Conservation (phyloP, 495 filamentous ascomycete genomes). For the Aspergillus heteromorphus region DNA sequence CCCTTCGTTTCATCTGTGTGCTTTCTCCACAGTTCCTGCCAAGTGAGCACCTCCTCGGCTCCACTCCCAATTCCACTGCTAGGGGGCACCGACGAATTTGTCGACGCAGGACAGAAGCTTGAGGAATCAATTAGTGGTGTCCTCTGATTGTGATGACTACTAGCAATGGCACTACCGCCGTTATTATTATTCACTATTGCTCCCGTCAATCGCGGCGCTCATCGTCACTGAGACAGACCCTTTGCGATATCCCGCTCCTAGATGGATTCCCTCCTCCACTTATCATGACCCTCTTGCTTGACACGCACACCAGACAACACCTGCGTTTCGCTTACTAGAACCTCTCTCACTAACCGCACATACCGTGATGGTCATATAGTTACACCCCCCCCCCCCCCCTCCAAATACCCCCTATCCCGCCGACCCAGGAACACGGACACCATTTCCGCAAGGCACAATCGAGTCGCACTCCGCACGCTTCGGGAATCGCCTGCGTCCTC, state of each 20-base stretch:
- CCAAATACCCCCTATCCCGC: conserved; percentile 7
- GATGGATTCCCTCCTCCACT: background rate
- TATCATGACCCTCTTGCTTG: conserved; percentile 1
- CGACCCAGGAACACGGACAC: conserved; percentile 2
- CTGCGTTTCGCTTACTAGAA: background rate
- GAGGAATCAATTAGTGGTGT: background rate
- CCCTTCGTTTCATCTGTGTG: conserved; percentile 10
- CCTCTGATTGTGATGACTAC: background rate
- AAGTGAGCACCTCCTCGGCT: conserved; percentile 17
- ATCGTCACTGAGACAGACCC: background rate
- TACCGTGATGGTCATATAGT: conserved; percentile 8
- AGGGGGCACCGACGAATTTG: conserved; percentile 5
- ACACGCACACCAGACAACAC: background rate
- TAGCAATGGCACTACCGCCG: background rate
- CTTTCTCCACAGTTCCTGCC: conserved; percentile 25
- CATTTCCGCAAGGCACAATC: background rate
- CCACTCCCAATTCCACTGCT: conserved; percentile 20
- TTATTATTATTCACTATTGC: background rate
- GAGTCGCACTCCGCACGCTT: conserved; percentile 17
- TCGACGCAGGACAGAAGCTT: background rate
- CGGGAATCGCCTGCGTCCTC: conserved; percentile 20
- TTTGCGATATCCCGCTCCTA: background rate
- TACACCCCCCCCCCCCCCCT: background rate
- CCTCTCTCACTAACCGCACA: conserved; percentile 5
- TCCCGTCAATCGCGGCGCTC: background rate